Percentiles rank a stretch among this genome's conserved stretches.
Conservation (phyloP, 306 rosid genomes). For the Glycyrrhiza uralensis region DNA sequence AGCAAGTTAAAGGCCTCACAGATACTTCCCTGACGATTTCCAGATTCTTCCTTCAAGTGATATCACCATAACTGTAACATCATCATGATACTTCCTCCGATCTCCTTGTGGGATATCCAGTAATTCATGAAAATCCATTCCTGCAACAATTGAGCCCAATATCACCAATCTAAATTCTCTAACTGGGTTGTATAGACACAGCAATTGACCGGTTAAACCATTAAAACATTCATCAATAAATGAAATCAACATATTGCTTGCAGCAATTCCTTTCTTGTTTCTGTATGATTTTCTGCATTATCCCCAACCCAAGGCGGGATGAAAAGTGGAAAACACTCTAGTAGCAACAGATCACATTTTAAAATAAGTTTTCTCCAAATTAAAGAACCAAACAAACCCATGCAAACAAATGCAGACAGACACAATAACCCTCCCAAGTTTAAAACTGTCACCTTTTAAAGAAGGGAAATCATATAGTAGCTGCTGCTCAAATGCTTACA, state of each 20-base stretch:
- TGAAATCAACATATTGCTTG: constrained; percentile 12
- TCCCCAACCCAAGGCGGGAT: background rate
- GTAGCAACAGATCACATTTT: background rate
- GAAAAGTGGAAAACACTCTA: background rate
- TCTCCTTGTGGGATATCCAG: constrained; percentile 98
- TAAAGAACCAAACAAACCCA: background rate
- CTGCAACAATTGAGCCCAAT: constrained; percentile 42
- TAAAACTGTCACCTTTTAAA: background rate
- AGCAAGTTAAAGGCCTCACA: constrained; percentile 40
- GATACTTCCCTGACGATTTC: constrained; percentile 97
- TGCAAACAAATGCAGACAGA: background rate
- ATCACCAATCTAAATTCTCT: constrained; percentile 13
- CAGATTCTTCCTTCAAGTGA: constrained; percentile 99
- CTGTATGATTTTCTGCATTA: background rate
- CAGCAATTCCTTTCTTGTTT: background rate
- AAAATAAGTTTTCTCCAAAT: background rate
- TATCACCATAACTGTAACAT: constrained; percentile 95
- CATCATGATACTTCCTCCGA: constrained; percentile 95
- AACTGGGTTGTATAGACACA: background rate
- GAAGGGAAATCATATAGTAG: background rate
- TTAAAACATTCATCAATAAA: background rate
- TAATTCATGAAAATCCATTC: constrained; percentile 95
- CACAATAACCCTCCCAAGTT: constrained; percentile 1
- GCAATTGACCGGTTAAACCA: background rate
- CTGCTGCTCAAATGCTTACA: constrained; percentile 1